Conservation (phyloP, 129 eudicot species). For the Glebionis coronaria region DNA sequence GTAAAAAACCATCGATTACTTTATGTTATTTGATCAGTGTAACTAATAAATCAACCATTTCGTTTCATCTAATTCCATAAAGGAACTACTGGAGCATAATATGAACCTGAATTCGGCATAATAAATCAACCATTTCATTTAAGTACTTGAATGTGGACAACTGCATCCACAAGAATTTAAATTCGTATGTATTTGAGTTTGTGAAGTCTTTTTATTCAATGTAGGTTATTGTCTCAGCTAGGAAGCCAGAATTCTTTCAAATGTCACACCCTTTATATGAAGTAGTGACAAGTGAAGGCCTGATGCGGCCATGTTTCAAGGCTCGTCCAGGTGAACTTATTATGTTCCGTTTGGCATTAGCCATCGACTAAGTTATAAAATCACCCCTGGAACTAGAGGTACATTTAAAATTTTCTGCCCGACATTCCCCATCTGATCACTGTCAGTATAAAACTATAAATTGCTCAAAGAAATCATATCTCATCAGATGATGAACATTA, state of each 20-base stretch:
- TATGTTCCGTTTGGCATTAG: not conserved
- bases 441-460: constrained; percentile 13
- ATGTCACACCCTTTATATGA: constrained; percentile 97
- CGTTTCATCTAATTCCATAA: constrained; percentile 1
- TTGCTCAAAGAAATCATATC: constrained; percentile 12
- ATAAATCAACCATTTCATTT: too few species aligned
- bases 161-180: not conserved
- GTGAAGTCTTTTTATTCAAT: constrained; percentile 22
- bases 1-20: not conserved
- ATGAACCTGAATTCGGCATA: constrained; percentile 4
- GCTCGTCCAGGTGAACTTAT: constrained; percentile 61
- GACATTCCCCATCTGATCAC: not conserved
- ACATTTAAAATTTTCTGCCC: not conserved
- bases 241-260: constrained; percentile 95
- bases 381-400: constrained; percentile 1
- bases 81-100: constrained; percentile 2
- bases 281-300: constrained; percentile 92
- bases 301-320: constrained; percentile 93
- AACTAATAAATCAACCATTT: not conserved
- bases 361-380: constrained; percentile 13
- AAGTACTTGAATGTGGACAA: not conserved
- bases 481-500: not conserved
- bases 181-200: constrained; percentile 1
- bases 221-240: constrained; percentile 93
- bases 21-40: not conserved